Evolutionary conservation across 148 eudicot species (phyloP), one percentile per base, ranked within the genome.

Genomic region (Chenopodium suecicum): DNA sequence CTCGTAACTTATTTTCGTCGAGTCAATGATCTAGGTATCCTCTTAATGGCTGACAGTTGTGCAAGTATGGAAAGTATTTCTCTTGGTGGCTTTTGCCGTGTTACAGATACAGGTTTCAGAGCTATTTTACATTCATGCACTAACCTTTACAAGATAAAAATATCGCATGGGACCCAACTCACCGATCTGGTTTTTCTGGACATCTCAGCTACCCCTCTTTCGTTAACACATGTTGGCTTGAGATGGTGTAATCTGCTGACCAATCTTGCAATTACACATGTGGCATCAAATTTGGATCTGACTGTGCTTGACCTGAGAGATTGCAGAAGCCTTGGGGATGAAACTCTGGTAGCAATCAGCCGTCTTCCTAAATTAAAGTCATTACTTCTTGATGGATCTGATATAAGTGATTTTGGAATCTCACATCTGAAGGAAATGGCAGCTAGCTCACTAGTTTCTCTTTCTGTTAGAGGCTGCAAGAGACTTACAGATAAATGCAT

Each of bases 1-100:
- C 88, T 90, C 52, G 82, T 88, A 37, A 86, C 94, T 47, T 91
- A 84, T 87, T 96, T 94, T 74, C 94, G 88, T 74, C 88, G 99
- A 76, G 94, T 96, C 69, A 96, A 94, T 83, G 99, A 96, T 84
- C 95, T 94, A 0, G 98, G 98, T 22, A 84, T 96, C 84, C 97
- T 96, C 48, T 74, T 96, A 50, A 92, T 96, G 99, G 95, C 98
- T 65, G 97, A 96, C 70, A 89, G 88, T 82, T 94, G 97, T 80
- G 86, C 91, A 19, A 87, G 86, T 78, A 88, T 96, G 87, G 99
- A 94, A 86, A 96, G 99, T 83, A 94, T 96, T 27, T 90, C 83
- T 85, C 98, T 96, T 29, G 99, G 98, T 70, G 99, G 99, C 75
- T 96, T 96, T 85, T 94, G 92, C 50, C 97, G 93, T 44, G 97